Evolutionary conservation across 2,329 filamentous ascomycete species (phyloP).

Genomic region (Colletotrichum liriopes): DNA sequence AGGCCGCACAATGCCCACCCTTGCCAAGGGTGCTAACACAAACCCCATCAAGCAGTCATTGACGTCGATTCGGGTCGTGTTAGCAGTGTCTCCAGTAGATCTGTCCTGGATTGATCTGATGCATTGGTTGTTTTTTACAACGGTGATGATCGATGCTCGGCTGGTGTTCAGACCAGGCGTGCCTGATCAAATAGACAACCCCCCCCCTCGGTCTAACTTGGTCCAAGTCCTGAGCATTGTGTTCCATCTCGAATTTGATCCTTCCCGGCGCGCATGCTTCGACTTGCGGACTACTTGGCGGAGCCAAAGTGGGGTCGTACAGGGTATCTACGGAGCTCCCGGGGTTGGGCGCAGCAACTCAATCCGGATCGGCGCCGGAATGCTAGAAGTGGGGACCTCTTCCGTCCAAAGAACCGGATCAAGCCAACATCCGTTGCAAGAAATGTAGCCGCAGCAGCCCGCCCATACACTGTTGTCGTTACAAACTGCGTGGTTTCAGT

Average conservation of each 20-base stretch:
- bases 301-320: background rate
- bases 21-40: constrained; percentile 7
- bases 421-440: background rate
- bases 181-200: background rate
- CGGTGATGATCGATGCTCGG: background rate
- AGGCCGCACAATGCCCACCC: constrained; percentile 4
- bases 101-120: background rate
- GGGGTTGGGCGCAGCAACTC: background rate
- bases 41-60: background rate
- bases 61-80: background rate
- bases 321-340: constrained; percentile 5
- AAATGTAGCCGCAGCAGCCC: background rate
- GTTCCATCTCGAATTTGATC: background rate
- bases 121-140: background rate
- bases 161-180: too few species aligned
- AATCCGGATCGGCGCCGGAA: constrained; percentile 4
- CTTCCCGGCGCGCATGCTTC: background rate
- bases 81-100: background rate
- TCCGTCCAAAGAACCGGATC: background rate
- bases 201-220: too few species aligned
- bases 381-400: background rate
- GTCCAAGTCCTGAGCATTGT: too few species aligned
- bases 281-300: background rate
- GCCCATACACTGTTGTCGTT: background rate
- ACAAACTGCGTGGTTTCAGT: background rate